phyloP scores from a whole-genome alignment of 2,329 filamentous ascomycete genomes.

The Fusarium oligoseptatum region DNA sequence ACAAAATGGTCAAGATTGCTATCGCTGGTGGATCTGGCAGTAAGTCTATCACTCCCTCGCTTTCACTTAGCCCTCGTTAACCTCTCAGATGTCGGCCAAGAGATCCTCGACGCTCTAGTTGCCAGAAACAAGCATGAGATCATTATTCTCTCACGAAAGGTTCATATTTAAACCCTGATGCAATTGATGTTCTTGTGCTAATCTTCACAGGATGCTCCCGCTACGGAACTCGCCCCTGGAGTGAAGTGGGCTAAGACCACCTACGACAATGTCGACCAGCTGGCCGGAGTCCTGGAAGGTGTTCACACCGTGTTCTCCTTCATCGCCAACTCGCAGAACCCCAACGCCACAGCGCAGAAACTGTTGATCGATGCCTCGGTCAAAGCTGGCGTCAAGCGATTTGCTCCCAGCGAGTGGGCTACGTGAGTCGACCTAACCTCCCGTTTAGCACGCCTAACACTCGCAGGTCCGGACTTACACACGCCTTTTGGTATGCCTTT shows the following conservation, averaged over 20 bases:
- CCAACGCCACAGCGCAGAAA: conserved; percentile 49
- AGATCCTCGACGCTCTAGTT: conserved; percentile 64
- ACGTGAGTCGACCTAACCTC: conserved; percentile 46
- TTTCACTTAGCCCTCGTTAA: neutral
- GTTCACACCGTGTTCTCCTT: conserved; percentile 68
- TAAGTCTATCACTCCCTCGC: neutral
- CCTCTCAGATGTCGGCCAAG: conserved; percentile 63
- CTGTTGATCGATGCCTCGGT: conserved; percentile 69
- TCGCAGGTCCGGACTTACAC: conserved; percentile 18
- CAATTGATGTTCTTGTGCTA: neutral
- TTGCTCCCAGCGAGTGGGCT: conserved; percentile 72
- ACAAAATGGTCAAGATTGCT: conserved; percentile 43
- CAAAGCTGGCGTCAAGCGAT: conserved; percentile 69
- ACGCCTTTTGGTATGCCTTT: conserved; percentile 31
- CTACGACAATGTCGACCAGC: conserved; percentile 53
- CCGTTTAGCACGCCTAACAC: neutral
- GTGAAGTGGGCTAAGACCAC: conserved; percentile 13
- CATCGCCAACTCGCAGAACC: conserved; percentile 53
- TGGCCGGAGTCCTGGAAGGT: conserved; percentile 58
- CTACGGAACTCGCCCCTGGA: conserved; percentile 5
- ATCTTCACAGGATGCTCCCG: conserved; percentile 20
- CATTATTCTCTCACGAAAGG: conserved; percentile 62
- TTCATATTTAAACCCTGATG: conserved; percentile 26
- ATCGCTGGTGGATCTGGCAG: conserved; percentile 41
- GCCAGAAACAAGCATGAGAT: conserved; percentile 66